These are phyloP conservation scores for Schizochytrium sp. DNA, from an alignment of 108 stramenopile genomes.

Conservation along the genomic window DNA sequence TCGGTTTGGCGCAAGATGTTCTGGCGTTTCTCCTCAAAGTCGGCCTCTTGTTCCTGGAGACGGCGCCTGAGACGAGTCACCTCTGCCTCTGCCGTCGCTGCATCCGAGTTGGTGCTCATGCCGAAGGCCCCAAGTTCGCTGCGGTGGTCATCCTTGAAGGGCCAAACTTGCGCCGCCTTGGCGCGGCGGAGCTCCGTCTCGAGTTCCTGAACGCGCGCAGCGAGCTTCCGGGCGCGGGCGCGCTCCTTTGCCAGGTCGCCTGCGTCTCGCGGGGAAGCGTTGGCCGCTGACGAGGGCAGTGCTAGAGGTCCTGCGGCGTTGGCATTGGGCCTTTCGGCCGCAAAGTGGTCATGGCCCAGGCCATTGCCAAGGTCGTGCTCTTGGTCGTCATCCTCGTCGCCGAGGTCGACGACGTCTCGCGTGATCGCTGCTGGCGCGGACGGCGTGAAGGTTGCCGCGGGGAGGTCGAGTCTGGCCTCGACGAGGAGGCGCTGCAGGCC, in stretches of 20 bases:
- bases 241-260: neutral
- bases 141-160: constrained; percentile 1
- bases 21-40: neutral
- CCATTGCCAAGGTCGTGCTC: neutral
- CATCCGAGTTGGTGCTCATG: neutral
- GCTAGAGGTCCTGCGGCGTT: too few species aligned
- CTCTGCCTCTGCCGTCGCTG: neutral
- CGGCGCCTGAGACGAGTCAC: neutral
- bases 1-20: neutral
- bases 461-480: neutral
- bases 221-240: neutral
- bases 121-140: neutral
- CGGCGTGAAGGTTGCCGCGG: neutral
- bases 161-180: neutral
- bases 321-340: too few species aligned
- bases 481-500: neutral
- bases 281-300: too few species aligned
- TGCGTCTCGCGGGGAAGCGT: neutral
- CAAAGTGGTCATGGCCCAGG: neutral
- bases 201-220: neutral
- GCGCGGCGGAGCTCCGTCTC: neutral
- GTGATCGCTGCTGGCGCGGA: too few species aligned
- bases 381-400: neutral
- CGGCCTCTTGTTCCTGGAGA: neutral
- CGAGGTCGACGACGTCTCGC: neutral